Percentiles rank a stretch among this genome's conserved stretches.
Conservation (phyloP, 1,139 yeast species). For the Yamadazyma sp. region DNA sequence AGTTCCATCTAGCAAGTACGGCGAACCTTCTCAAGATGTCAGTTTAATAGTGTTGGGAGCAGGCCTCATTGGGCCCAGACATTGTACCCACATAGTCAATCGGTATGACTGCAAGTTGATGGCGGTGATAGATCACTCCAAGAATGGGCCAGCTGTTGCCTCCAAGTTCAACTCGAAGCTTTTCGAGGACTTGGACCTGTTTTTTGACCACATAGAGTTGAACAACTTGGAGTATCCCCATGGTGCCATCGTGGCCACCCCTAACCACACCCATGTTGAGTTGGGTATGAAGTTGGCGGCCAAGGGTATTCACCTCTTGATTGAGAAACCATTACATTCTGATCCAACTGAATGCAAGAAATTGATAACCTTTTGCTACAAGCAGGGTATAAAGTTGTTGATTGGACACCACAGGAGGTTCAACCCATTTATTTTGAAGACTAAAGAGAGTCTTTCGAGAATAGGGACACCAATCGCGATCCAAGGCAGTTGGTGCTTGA, state of each 20-base stretch:
- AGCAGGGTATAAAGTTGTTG: constrained; percentile 26
- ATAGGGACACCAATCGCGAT: constrained; percentile 37
- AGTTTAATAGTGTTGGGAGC: constrained; percentile 28
- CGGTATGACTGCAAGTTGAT: constrained; percentile 25
- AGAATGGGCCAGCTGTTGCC: constrained; percentile 39
- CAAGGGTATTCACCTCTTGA: constrained; percentile 33
- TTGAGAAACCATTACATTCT: constrained; percentile 40
- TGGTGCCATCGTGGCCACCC: constrained; percentile 43
- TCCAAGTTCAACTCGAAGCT: constrained; percentile 26
- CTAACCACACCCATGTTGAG: constrained; percentile 38
- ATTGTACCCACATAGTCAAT: constrained; percentile 32
- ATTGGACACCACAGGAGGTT: constrained; percentile 45
- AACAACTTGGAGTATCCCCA: constrained; percentile 25
- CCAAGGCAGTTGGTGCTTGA: constrained; percentile 42
- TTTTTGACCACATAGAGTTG: constrained; percentile 28
- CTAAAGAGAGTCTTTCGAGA: constrained; percentile 29
- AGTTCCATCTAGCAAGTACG: too few species aligned
- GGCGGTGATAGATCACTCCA: constrained; percentile 42
- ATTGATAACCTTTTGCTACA: constrained; percentile 24
- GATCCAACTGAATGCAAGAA: constrained; percentile 32
- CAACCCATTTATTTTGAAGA: constrained; percentile 36
- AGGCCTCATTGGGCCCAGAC: constrained; percentile 45
- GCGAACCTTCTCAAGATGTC: background rate
- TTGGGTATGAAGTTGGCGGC: constrained; percentile 34
- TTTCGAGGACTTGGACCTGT: constrained; percentile 28